Conservation (phyloP, 2,329 filamentous ascomycete species). For the Cladosporium sp. region DNA sequence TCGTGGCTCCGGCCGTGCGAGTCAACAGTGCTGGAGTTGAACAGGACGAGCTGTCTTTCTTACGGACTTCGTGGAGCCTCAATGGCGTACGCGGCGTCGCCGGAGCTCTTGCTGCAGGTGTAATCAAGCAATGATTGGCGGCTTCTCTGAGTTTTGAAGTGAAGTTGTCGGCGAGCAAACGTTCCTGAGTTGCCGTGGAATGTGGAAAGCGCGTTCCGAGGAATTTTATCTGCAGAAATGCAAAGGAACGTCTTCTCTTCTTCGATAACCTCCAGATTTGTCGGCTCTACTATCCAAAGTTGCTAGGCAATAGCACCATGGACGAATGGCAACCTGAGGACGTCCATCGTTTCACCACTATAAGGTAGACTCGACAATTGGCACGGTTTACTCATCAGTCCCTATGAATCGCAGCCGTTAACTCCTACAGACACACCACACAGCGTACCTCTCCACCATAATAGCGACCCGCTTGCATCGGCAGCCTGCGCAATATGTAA, state of each 20-base stretch:
- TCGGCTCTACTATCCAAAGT: too few species aligned
- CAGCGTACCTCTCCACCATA: background rate
- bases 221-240: background rate
- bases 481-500: background rate
- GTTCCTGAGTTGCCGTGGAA: background rate
- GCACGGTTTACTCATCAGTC: background rate
- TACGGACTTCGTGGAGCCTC: background rate
- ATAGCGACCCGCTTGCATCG: background rate
- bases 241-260: background rate
- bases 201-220: background rate
- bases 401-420: too few species aligned
- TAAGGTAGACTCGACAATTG: background rate
- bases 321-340: background rate
- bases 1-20: background rate
- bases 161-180: background rate
- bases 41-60: background rate
- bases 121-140: too few species aligned
- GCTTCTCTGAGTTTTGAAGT: background rate
- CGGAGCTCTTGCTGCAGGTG: background rate
- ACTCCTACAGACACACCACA: background rate
- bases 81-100: background rate
- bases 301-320: background rate
- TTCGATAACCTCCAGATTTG: background rate
- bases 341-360: background rate
- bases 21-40: background rate